Base-by-base conservation (phyloP, 202 grass and related monocot genomes). In the Carex arenaria region DNA sequence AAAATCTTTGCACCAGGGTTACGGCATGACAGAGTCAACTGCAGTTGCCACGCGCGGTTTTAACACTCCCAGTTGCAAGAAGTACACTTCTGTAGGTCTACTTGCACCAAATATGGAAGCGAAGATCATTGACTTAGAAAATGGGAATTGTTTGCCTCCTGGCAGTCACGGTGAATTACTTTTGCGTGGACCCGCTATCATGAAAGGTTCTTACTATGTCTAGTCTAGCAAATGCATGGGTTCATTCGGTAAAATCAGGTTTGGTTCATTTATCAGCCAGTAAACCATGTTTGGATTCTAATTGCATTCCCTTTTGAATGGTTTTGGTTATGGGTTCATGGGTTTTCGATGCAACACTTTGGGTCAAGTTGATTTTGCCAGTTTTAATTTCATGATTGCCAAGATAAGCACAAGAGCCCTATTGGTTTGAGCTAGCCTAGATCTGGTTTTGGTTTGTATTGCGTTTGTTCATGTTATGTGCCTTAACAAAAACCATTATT, bases 11-110 rank as follows among this genome's bases (percentile, higher is more conserved):
- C 67, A 49, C 36, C 90, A 98, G 95, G 95, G 95, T 38, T 98
- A 98, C 22, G 95, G 95, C 69, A 90, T 94, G 95, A 98, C 95
- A 14, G 95, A 98, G 86, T 90, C 92, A 62, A 89, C 92, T 81
- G 95, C 95, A 47, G 89, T 94, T 53, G 95, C 87, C 83, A 85
- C 95, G 78, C 92, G 95, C 0, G 95, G 92, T 26, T 98, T 98
- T 80, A 94, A 98, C 64, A 93, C 90, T 67, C 42, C 15, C 52
- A 86, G 88, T 68, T 89, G 82, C 64, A 94, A 67, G 70, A 94
- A 89, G 63, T 88, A 89, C 84, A 81, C 78, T 17, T 98, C 92
- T 19, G 92, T 93, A 82, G 95, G 95, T 79, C 84, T 98, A 74
- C 84, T 98, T 43, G 95, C 95, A 59, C 95, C 95, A 89, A 94